Base-by-base conservation (phyloP, 1,284 basidiomycete species). In the Trametes pubescens region DNA sequence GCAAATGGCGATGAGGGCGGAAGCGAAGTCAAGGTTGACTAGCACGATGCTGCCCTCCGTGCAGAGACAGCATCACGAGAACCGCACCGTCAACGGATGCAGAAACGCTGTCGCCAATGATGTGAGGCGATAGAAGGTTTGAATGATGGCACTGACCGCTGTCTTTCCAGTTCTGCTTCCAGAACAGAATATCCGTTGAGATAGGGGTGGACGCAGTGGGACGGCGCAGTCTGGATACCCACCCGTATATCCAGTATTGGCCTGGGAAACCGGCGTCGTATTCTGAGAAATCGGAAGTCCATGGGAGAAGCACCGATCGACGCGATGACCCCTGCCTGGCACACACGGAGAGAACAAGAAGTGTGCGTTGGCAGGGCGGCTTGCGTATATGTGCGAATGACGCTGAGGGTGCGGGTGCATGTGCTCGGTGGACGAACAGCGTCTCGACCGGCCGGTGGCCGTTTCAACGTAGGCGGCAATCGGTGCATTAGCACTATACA, bases 131-230 rank as follows among this genome's bases (percentile, higher is more conserved):
- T 60, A 48, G 44, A 43, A 44, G 49, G 38, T 44, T 35, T 38
- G 49, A 37, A n/a, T 32, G 51, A 52, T 52, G 32, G 29, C 22
- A 37, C 49, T 51, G 49, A 51, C 49, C 49, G 49, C 49, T 51
- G 49, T 51, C 49, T 35, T 51, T 51, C 29, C 32, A 24, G 18
- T 18, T 18, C 29, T 34, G 26, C 35, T 59, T 59, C 57, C 51
- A 59, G 57, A 59, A 59, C 37, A 24, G 46, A 32, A n/a, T 49
- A 29, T 51, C 56, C 56, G 56, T 32, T 24, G 9, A 49, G 57
- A 52, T 59, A 59, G 51, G 49, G 35, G 32, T 48, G 57, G 14
- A 32, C 56, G 26, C 29, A n/a, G 8, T 57, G 47, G 47, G 4
- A 40, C 9, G 29, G 56, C 48, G 47, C 47, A 59, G 58, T 37